Conservation (phyloP, 1,284 basidiomycete species). For the Melampsora larici-populina region DNA sequence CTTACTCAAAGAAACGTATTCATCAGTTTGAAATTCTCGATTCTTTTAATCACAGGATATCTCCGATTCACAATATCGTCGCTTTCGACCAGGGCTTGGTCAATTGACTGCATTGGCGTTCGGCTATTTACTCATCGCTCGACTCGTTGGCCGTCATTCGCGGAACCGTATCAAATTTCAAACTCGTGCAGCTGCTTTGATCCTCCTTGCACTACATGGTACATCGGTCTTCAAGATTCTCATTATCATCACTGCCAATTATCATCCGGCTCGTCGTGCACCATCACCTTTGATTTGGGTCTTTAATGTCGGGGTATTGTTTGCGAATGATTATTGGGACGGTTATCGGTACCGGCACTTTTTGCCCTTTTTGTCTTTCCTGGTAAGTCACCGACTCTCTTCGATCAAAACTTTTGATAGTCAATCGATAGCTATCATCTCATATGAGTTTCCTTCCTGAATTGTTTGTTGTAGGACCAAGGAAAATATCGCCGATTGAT, state of each 20-base stretch:
- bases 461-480: constrained; percentile 61
- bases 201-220: constrained; percentile 80
- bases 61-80: constrained; percentile 55
- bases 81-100: constrained; percentile 53
- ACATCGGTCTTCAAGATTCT: constrained; percentile 76
- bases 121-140: constrained; percentile 47
- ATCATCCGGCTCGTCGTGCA: constrained; percentile 60
- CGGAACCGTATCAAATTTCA: constrained; percentile 45
- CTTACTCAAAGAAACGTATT: no score
- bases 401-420: neutral
- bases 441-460: neutral
- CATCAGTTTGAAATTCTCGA: no score
- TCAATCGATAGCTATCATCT: neutral
- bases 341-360: constrained; percentile 71
- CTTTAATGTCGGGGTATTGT: constrained; percentile 72
- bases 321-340: constrained; percentile 70
- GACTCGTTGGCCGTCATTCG: constrained; percentile 46
- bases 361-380: constrained; percentile 60
- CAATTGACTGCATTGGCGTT: constrained; percentile 50
- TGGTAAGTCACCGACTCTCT: constrained; percentile 57
- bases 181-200: constrained; percentile 57
- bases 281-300: constrained; percentile 63
- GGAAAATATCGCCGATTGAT: constrained; percentile 61
- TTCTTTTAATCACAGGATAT: constrained; percentile 51
- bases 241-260: constrained; percentile 69